Evolutionary conservation across 2,329 filamentous ascomycete species (phyloP), one percentile per base, ranked within the genome.

Genomic region (Sphaerulina vaccinii): DNA sequence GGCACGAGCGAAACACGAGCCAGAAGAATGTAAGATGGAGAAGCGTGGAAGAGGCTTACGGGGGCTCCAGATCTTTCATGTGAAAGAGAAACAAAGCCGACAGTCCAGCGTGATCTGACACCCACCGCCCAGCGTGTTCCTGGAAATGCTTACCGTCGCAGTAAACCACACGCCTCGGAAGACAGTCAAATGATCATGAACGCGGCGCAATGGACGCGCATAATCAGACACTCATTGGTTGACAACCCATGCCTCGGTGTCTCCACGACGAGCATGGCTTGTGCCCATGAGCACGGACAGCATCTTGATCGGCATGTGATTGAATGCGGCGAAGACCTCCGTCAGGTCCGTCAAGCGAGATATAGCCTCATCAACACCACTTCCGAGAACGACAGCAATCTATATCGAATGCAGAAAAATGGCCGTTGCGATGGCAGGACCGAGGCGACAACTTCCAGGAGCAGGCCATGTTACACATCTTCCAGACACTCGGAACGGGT

Each of bases 1-100:
- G 44, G 19, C 36, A 49, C 45, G 45, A 49, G 45, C 45, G 45
- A 49, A 40, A 40, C 45, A 49, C 37, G 37, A 49, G 45, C 22
- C 36, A 29, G 6, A 32, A 19, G 45, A 49, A 29, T 49, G 45
- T 49, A 22, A 49, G 45, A 48, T 35, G 21, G 41, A 37, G 15
- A 7, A 37, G 35, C 35, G 15, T 6, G 8, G 15, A 15, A 16
- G 19, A 27, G 35, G 46, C 38, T 41, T 49, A 36, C 46, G 10
- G 24, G 18, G 13, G 15, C 45, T 37, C 37, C 43, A 41, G 46
- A 19, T 42, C 22, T 50, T n/a, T 42, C 47, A 50, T 43, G 38
- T 50, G 47, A 50, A 50, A 43, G 29, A 16, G 24, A 35, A 19
- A 49, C 37, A 18, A 41, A 49, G 46, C 46, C 46, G 46, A 49